Evolutionary conservation across 2,329 filamentous ascomycete species (phyloP).

Genomic region (Penicillium sp.): DNA sequence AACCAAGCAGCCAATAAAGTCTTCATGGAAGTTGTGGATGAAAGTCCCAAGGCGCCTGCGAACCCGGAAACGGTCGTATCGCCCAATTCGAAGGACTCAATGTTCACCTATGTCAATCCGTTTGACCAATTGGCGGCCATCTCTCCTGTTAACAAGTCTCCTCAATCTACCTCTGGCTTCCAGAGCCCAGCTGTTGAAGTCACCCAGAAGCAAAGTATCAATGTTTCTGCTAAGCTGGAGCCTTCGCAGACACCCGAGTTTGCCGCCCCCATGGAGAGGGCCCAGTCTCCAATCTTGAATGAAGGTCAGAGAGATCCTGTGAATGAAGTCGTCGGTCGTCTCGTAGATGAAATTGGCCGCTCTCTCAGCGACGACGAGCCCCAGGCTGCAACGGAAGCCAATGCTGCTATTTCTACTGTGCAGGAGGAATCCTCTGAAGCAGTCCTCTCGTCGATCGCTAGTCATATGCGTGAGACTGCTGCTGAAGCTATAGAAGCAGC

Average conservation of each 20-base stretch:
- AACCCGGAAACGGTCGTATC: slow-evolving; percentile 41
- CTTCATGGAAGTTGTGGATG: slow-evolving; percentile 17
- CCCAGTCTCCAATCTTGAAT: slow-evolving; percentile 28
- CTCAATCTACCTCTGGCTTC: slow-evolving; percentile 46
- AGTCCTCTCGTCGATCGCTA: slow-evolving; percentile 33
- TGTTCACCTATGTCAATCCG: slow-evolving; percentile 71
- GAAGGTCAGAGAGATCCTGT: slow-evolving; percentile 61
- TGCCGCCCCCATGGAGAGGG: slow-evolving; percentile 16
- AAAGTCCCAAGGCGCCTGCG: slow-evolving; percentile 19
- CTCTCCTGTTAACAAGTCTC: slow-evolving; percentile 59
- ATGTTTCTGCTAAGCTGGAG: slow-evolving; percentile 22
- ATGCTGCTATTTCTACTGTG: slow-evolving; percentile 33
- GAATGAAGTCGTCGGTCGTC: slow-evolving; percentile 64
- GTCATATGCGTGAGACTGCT: slow-evolving; percentile 40
- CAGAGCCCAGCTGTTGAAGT: slow-evolving; percentile 40
- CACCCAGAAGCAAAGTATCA: slow-evolving; percentile 23
- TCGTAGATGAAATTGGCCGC: slow-evolving; percentile 60
- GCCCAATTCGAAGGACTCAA: slow-evolving; percentile 37
- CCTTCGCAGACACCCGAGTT: slow-evolving; percentile 11
- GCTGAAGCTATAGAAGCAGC: slow-evolving; percentile 48
- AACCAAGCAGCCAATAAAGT: slow-evolving; percentile 8
- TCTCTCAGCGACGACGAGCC: slow-evolving; percentile 45
- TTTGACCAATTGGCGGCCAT: slow-evolving; percentile 68
- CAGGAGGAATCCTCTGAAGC: slow-evolving; percentile 38
- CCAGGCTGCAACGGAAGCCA: slow-evolving; percentile 53